Conservation (phyloP, 2,329 filamentous ascomycete species). For the Exophiala lecanii-corni region DNA sequence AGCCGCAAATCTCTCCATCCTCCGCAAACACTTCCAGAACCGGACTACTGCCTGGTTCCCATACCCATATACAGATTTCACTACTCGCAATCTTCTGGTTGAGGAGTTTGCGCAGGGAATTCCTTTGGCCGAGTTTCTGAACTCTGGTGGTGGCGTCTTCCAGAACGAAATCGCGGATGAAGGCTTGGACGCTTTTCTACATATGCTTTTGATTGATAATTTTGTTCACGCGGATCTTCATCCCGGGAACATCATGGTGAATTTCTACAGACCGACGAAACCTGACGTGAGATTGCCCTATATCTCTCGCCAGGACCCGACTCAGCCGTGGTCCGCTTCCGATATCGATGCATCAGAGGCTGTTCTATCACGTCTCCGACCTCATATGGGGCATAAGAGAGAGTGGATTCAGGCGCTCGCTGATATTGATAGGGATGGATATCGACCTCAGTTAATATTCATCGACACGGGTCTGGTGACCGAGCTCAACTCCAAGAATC, state of each 20-base stretch:
- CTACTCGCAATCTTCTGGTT: slow-evolving; percentile 83
- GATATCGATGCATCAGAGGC: slow-evolving; percentile 78
- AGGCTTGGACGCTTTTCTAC: slow-evolving; percentile 89
- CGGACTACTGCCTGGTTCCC: slow-evolving; percentile 95
- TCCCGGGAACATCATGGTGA: slow-evolving; percentile 98
- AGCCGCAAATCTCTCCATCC: slow-evolving; percentile 77
- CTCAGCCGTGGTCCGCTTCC: slow-evolving; percentile 43
- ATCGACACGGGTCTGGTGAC: slow-evolving; percentile 96
- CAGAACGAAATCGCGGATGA: slow-evolving; percentile 93
- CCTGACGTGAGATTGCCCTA: slow-evolving; percentile 58
- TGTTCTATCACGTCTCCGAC: slow-evolving; percentile 73
- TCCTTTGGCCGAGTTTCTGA: slow-evolving; percentile 81
- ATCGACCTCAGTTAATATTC: slow-evolving; percentile 89
- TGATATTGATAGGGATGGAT: slow-evolving; percentile 79
- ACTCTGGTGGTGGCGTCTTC: slow-evolving; percentile 87
- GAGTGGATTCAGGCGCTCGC: slow-evolving; percentile 71
- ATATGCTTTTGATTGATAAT: slow-evolving; percentile 95
- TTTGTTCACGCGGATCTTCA: slow-evolving; percentile 96
- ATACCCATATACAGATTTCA: slow-evolving; percentile 87
- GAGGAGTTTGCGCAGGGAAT: slow-evolving; percentile 97
- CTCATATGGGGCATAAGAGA: slow-evolving; percentile 61
- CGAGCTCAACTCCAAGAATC: slow-evolving; percentile 80
- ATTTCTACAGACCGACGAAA: slow-evolving; percentile 82
- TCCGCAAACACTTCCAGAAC: slow-evolving; percentile 84
- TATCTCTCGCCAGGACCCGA: slow-evolving; percentile 36